These are phyloP conservation scores for Eucommia ulmoides DNA, from an alignment of 257 asterid species.

Conservation along the genomic window DNA sequence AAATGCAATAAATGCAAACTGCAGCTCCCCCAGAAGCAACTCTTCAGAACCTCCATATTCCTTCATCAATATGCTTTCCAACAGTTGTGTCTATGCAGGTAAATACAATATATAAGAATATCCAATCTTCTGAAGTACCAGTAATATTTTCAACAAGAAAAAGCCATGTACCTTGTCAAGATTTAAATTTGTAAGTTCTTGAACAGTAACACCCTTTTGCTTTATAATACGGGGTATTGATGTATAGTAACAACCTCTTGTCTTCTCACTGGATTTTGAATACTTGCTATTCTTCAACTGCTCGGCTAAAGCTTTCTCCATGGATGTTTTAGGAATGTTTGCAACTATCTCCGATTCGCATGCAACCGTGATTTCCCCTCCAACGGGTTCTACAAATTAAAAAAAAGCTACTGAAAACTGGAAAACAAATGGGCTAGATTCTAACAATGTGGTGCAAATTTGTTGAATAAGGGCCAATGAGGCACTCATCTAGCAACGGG, in stretches of 20 bases:
- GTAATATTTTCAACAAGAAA: not conserved
- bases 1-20: slow-evolving; percentile 82
- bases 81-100: slow-evolving; percentile 46
- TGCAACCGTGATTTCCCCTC: slow-evolving; percentile 88
- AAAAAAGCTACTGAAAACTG: slow-evolving; percentile 8
- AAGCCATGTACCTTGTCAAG: slow-evolving; percentile 82
- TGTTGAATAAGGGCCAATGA: no score
- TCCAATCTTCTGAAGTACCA: slow-evolving; percentile 6
- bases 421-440: slow-evolving; percentile 5
- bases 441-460: no score
- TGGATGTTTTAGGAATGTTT: slow-evolving; percentile 36
- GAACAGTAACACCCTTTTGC: slow-evolving; percentile 48
- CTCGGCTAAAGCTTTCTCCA: slow-evolving; percentile 59
- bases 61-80: slow-evolving; percentile 57
- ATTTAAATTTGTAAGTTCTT: slow-evolving; percentile 82
- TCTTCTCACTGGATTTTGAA: slow-evolving; percentile 31
- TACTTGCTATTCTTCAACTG: slow-evolving; percentile 53
- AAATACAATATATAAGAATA: slow-evolving; percentile 8
- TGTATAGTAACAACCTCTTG: slow-evolving; percentile 72
- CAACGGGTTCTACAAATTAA: slow-evolving; percentile 59
- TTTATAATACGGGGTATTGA: slow-evolving; percentile 79
- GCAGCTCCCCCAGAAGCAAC: slow-evolving; percentile 76
- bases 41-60: slow-evolving; percentile 71
- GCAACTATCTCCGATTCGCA: slow-evolving; percentile 47
- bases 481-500: not conserved